Evolutionary conservation across 257 asterid species (phyloP).

Genomic region (Fraxinus excelsior): DNA sequence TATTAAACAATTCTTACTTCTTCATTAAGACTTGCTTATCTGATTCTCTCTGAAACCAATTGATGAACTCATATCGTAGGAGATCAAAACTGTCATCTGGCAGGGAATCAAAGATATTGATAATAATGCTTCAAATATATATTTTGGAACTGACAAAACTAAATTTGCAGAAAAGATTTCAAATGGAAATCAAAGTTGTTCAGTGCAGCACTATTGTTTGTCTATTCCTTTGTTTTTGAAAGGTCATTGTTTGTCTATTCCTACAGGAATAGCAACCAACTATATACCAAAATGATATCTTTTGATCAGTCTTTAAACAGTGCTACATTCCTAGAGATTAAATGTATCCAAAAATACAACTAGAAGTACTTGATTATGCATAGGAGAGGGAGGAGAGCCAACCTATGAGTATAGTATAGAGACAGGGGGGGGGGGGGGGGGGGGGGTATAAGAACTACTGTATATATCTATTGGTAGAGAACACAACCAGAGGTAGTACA

Average conservation of each 20-base stretch:
- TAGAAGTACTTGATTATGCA: no score
- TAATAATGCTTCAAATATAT: background rate
- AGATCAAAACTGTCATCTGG: background rate
- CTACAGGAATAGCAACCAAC: no score
- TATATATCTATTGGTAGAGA: background rate
- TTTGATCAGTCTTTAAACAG: background rate
- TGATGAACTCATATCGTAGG: background rate
- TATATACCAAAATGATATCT: background rate
- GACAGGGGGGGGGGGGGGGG: no score
- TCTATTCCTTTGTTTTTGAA: no score
- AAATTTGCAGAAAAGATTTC: background rate
- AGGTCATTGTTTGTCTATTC: no score
- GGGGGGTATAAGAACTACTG: no score
- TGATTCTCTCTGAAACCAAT: background rate
- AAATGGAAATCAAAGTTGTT: no score
- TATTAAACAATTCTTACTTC: background rate
- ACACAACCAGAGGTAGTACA: background rate
- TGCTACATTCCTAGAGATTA: no score
- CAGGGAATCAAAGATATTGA: background rate
- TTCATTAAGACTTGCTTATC: background rate
- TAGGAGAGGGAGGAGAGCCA: no score
- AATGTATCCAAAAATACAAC: no score
- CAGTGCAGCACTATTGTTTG: no score
- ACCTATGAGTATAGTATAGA: no score
- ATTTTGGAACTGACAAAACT: background rate